Conservation (phyloP, 2,329 filamentous ascomycete genomes). For the Nectriaceae sp. region DNA sequence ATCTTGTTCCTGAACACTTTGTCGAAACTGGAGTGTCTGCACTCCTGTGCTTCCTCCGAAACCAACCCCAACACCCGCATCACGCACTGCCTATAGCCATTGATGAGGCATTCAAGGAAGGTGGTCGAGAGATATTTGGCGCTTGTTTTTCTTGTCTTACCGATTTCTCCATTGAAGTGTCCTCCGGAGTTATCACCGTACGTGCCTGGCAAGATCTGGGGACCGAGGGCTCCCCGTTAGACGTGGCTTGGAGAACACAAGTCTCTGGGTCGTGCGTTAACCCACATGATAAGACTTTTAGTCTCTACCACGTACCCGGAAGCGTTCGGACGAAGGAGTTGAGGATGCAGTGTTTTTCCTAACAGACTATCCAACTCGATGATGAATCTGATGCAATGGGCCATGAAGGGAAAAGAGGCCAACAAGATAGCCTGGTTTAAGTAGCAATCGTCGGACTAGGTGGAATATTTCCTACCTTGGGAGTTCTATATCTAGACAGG, state of each 20-base stretch:
- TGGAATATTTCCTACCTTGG: no score
- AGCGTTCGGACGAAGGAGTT: no score
- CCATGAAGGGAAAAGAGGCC: no score
- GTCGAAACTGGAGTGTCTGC: background rate
- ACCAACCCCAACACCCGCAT: background rate
- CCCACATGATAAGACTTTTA: no score
- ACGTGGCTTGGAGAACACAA: background rate
- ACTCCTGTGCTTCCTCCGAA: background rate
- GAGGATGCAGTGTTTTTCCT: no score
- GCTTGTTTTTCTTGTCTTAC: conserved; percentile 3
- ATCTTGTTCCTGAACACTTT: background rate
- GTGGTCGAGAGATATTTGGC: background rate
- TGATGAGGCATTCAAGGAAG: background rate
- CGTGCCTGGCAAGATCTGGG: conserved; percentile 6
- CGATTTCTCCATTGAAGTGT: conserved; percentile 3
- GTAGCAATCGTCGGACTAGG: no score
- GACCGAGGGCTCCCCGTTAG: conserved; percentile 1
- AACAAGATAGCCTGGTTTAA: no score
- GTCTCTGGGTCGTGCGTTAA: no score
- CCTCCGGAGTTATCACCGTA: background rate
- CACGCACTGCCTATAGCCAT: background rate
- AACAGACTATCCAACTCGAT: no score
- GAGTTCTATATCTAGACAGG: no score
- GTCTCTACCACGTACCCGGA: no score
- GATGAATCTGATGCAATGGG: no score